A percentile compares a stretch with the other conserved stretches of the same genome.
phyloP scores from a whole-genome alignment of 2,329 filamentous ascomycete species.

The Scedosporium boydii region DNA sequence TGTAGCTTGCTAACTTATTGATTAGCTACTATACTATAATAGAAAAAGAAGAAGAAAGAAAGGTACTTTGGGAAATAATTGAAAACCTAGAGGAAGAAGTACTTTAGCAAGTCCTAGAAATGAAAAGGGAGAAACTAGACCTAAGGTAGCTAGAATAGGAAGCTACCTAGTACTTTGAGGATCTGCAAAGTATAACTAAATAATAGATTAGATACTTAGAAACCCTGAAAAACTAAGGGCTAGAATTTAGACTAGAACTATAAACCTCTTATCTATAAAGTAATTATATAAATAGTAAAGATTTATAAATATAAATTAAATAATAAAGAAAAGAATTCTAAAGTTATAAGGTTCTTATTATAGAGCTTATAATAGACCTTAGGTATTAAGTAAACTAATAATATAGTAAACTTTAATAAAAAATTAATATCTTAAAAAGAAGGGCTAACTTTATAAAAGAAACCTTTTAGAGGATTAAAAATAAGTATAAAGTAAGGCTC shows the following conservation, averaged over 20 bases:
- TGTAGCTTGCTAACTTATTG: too few relatives aligned
- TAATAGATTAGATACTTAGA: not conserved
- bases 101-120: too few relatives aligned
- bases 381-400: not conserved
- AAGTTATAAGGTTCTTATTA: too few relatives aligned
- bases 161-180: too few relatives aligned
- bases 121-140: not conserved
- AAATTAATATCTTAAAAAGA: not conserved
- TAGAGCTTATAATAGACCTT: not conserved
- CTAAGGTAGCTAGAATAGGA: too few relatives aligned
- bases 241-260: not conserved
- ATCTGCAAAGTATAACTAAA: not conserved
- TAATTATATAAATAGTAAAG: not conserved
- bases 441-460: not conserved
- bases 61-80: too few relatives aligned
- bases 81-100: too few relatives aligned
- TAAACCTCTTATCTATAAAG: not conserved
- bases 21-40: too few relatives aligned
- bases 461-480: not conserved
- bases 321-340: too few relatives aligned
- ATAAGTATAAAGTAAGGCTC: not conserved
- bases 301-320: not conserved
- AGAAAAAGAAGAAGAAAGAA: too few relatives aligned
- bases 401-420: not conserved
- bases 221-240: not conserved